A percentile compares a stretch with the other conserved stretches of the same genome.
Conservation (phyloP, 108 stramenopile species). For the Pseudonitzschia delicatissima region DNA sequence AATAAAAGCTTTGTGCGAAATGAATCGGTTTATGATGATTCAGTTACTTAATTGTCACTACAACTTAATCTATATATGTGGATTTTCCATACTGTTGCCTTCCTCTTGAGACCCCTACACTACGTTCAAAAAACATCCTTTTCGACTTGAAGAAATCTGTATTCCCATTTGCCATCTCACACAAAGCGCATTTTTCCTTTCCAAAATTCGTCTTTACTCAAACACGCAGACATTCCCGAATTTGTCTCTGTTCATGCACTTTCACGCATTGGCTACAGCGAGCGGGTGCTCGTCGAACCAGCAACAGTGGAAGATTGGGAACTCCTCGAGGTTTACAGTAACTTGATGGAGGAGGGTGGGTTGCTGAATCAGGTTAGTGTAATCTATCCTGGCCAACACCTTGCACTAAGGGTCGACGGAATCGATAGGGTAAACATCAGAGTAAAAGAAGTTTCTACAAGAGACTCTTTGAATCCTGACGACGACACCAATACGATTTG, state of each 20-base stretch:
- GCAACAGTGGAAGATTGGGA: constrained; percentile 71
- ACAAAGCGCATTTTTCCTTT: no score
- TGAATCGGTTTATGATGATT: constrained; percentile 43
- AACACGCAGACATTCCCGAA: constrained; percentile 25
- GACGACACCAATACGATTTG: neutral
- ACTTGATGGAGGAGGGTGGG: constrained; percentile 56
- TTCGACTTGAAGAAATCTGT: neutral
- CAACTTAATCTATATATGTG: constrained; percentile 42
- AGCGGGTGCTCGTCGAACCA: constrained; percentile 57
- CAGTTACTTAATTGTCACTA: constrained; percentile 51
- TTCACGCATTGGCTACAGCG: constrained; percentile 31
- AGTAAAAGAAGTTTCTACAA: constrained; percentile 18
- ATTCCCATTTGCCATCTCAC: no score
- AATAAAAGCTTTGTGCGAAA: neutral
- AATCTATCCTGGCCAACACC: constrained; percentile 53
- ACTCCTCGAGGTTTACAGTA: constrained; percentile 65
- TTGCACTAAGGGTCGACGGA: constrained; percentile 37
- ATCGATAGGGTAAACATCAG: constrained; percentile 32
- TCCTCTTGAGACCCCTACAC: constrained; percentile 47
- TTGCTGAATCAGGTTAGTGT: constrained; percentile 68
- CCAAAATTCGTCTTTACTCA: neutral
- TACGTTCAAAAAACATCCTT: neutral
- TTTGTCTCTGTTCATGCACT: constrained; percentile 53
- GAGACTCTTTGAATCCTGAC: neutral
- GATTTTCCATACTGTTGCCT: constrained; percentile 47